These are phyloP conservation scores for Nitzschia sp. DNA, from an alignment of 108 stramenopile genomes.

Conservation along the genomic window DNA sequence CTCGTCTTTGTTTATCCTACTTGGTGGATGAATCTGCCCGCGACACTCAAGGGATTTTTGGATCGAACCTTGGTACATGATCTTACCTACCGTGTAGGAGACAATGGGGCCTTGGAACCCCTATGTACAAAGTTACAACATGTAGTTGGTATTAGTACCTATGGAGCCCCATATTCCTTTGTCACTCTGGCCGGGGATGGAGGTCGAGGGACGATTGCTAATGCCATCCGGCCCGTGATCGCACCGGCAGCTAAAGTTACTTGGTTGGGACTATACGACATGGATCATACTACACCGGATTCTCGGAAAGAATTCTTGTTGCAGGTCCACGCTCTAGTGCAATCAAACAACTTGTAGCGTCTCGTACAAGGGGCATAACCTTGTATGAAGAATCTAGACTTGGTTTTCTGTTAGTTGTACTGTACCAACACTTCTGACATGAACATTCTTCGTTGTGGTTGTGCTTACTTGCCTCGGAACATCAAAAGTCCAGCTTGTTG, in stretches of 20 bases:
- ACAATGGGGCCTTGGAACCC: slow-evolving; percentile 14
- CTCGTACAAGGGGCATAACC: too few relatives aligned
- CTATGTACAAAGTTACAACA: slow-evolving; percentile 13
- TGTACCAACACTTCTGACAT: too few relatives aligned
- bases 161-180: slow-evolving; percentile 21
- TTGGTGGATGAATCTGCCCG: slow-evolving; percentile 55
- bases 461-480: too few relatives aligned
- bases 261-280: slow-evolving; percentile 29
- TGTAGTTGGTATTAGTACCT: slow-evolving; percentile 23
- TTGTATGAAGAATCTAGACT: too few relatives aligned
- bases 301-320: slow-evolving; percentile 9
- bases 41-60: slow-evolving; percentile 45
- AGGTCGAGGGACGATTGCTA: slow-evolving; percentile 28
- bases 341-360: too few relatives aligned
- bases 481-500: too few relatives aligned
- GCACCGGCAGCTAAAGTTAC: slow-evolving; percentile 12
- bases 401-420: too few relatives aligned
- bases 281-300: slow-evolving; percentile 19
- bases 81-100: slow-evolving; percentile 8
- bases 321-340: neutral
- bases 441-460: too few relatives aligned
- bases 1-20: slow-evolving; percentile 54
- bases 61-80: slow-evolving; percentile 39
- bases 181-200: slow-evolving; percentile 24
- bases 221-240: slow-evolving; percentile 16